Evolutionary conservation across 495 filamentous ascomycete genomes (phyloP), one percentile per base, ranked within the genome.

Genomic region (Aspergillus hancockii): DNA sequence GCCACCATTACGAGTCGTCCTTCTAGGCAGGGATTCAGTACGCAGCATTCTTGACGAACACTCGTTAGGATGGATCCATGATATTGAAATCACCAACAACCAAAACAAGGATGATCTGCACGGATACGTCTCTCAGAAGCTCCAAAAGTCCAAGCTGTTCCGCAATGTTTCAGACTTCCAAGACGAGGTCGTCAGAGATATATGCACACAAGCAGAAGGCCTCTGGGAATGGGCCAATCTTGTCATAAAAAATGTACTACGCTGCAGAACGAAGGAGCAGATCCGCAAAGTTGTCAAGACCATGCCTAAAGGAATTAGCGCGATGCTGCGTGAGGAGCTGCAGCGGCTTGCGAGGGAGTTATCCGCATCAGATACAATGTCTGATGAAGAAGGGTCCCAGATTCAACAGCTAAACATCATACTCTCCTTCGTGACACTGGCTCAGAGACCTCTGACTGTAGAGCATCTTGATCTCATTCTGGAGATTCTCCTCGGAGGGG

Each of bases 181-280:
- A 5, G 46, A 63, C 3, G 57, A 63, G n/a, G 16, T 56, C 25
- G 23, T 63, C 38, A 22, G 34, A 1, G 52, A 56, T 4, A 59
- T 63, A 32, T 19, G 43, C 10, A 16, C 18, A 38, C 6, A 52
- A 34, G 62, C 62, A 4, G 62, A 64, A 52, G 62, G 62, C 14
- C 23, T 64, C n/a, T 64, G 62, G 62, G 62, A 64, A 58, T 64
- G 62, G 62, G 54, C 62, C 5, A 64, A 64, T 58, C 62, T 64
- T 28, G 62, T 61, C 54, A 64, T 64, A 5, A 55, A 54, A 55
- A 16, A 38, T 5, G 54, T 61, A 1, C 46, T 50, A 16, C 62
- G 45, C 5, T 64, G 62, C 43, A 19, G 57, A 4, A 58, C 62
- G 3, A 60, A 64, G 40, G 58, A 55, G 54, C 58, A 64, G 49